Evolutionary conservation across 129 eudicot species (phyloP).

Genomic region (Deinandra increscens): DNA sequence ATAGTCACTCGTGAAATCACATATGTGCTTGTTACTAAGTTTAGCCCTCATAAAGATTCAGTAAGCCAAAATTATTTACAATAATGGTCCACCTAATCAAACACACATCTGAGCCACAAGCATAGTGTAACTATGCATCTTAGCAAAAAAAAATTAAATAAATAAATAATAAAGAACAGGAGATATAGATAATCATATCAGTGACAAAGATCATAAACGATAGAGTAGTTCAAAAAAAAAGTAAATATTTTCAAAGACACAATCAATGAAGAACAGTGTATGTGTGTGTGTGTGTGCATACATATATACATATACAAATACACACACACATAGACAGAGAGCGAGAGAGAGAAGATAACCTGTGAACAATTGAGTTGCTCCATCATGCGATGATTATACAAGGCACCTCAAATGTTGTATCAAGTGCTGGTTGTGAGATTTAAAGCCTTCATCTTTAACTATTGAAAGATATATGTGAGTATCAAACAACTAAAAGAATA

Average conservation of each 20-base stretch:
- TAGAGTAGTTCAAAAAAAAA: not conserved
- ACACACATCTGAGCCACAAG: slow-evolving; percentile 21
- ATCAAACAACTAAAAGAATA: slow-evolving; percentile 25
- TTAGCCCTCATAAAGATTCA: slow-evolving; percentile 58
- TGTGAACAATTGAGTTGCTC: slow-evolving; percentile 57
- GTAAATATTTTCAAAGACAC: not conserved
- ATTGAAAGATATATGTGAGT: slow-evolving; percentile 57
- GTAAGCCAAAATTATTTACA: slow-evolving; percentile 30
- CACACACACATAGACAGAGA: not conserved
- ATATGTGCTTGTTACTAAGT: slow-evolving; percentile 41
- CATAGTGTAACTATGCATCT: slow-evolving; percentile 11
- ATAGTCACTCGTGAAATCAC: slow-evolving; percentile 47
- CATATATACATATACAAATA: no score
- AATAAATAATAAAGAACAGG: not conserved
- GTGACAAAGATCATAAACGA: not conserved
- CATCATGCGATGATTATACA: slow-evolving; percentile 72
- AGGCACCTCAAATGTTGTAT: slow-evolving; percentile 60
- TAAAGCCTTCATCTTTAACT: slow-evolving; percentile 77
- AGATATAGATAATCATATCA: not conserved
- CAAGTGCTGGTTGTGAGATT: slow-evolving; percentile 95
- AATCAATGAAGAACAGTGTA: not conserved
- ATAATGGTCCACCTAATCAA: slow-evolving; percentile 31
- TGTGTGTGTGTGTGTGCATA: no score
- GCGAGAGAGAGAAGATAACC: slow-evolving; percentile 35
- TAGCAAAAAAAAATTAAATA: slow-evolving; percentile 16